Evolutionary conservation across 768 basidiomycete genomes (phyloP).

Genomic region (Lentinus tigrinus): DNA sequence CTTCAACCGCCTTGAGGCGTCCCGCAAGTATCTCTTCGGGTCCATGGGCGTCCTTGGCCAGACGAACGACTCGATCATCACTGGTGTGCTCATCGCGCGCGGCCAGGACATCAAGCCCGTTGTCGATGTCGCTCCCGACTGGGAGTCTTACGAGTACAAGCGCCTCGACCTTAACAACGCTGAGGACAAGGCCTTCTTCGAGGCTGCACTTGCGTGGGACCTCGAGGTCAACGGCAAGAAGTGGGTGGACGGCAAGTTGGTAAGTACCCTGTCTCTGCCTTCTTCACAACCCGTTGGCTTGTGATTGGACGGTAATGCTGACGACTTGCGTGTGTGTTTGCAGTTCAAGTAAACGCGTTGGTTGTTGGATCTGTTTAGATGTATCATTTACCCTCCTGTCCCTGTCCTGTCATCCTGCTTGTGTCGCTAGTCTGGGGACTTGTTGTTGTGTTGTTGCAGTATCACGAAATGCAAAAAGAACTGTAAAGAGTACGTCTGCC

Average conservation of each 20-base stretch:
- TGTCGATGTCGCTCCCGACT: conserved; percentile 84
- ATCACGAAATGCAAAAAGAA: conserved; percentile 21
- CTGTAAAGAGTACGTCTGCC: conserved; percentile 6
- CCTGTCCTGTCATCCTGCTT: conserved; percentile 8
- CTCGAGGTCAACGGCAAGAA: conserved; percentile 83
- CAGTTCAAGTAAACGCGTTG: conserved; percentile 29
- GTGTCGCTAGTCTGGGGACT: conserved; percentile 19
- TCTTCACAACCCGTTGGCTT: background rate
- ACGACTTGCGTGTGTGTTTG: background rate
- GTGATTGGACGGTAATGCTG: background rate
- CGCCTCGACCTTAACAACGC: conserved; percentile 72
- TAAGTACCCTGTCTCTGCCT: conserved; percentile 40
- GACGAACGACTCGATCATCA: conserved; percentile 74
- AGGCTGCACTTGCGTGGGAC: conserved; percentile 93
- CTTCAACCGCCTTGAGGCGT: conserved; percentile 97
- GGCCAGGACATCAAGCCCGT: conserved; percentile 73
- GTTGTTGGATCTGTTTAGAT: conserved; percentile 7
- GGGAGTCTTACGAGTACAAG: conserved; percentile 82
- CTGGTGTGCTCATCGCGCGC: conserved; percentile 80
- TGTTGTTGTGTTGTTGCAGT: conserved; percentile 28
- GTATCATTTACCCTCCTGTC: conserved; percentile 12
- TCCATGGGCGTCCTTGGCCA: conserved; percentile 89
- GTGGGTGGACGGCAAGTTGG: conserved; percentile 90
- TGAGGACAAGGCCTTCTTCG: conserved; percentile 87
- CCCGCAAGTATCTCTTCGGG: conserved; percentile 95